Conservation (phyloP, 495 filamentous ascomycete genomes). For the Hypoxylon cercidicola region DNA sequence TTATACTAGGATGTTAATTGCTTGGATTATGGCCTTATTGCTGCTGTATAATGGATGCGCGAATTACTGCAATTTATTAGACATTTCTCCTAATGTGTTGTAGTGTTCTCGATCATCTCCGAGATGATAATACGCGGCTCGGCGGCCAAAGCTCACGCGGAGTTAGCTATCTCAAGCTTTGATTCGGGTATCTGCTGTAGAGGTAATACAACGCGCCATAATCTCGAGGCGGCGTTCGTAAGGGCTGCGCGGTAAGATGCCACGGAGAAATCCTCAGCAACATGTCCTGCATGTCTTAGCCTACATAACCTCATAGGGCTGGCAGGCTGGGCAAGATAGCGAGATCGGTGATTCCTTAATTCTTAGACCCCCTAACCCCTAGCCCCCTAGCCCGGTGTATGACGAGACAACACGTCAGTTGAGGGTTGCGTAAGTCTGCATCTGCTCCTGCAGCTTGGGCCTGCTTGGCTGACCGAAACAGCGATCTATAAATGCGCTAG, state of each 20-base stretch:
- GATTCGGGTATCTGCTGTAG: neutral
- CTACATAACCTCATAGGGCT: slow-evolving; percentile 25
- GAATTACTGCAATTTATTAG: slow-evolving; percentile 23
- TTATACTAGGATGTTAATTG: neutral
- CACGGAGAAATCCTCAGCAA: neutral
- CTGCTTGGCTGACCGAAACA: slow-evolving; percentile 26
- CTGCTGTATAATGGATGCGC: slow-evolving; percentile 14
- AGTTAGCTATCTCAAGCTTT: slow-evolving; percentile 21
- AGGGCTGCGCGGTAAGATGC: slow-evolving; percentile 10
- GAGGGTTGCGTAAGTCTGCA: slow-evolving; percentile 1
- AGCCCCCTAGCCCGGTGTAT: neutral
- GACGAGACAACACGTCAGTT: slow-evolving; percentile 16
- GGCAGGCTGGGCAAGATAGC: slow-evolving; percentile 10
- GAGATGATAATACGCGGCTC: slow-evolving; percentile 22
- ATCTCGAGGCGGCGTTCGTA: slow-evolving; percentile 12
- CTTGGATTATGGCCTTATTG: neutral
- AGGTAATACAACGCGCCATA: slow-evolving; percentile 10
- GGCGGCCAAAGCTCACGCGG: slow-evolving; percentile 5
- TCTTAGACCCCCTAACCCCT: neutral
- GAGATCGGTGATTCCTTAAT: slow-evolving; percentile 29
- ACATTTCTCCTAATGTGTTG: neutral
- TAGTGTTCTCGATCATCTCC: slow-evolving; percentile 25
- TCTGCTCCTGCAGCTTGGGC: slow-evolving; percentile 16
- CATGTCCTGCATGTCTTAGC: slow-evolving; percentile 26
- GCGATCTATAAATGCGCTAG: slow-evolving; percentile 41